These are phyloP conservation scores for Dactylella cylindrospora DNA, from an alignment of 2,329 filamentous ascomycete species.

Conservation along the genomic window DNA sequence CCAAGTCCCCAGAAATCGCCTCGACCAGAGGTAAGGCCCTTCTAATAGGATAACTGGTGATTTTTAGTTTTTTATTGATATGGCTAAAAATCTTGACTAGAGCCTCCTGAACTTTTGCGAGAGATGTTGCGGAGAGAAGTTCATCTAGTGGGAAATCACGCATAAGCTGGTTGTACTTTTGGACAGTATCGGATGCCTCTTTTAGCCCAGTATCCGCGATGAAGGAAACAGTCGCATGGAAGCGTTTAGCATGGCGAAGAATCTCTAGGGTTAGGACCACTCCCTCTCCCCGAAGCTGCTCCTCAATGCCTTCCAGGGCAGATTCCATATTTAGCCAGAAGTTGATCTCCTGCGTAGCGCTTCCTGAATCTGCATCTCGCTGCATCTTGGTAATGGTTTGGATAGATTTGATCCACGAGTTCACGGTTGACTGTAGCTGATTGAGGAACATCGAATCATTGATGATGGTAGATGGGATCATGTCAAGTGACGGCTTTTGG, in stretches of 20 bases:
- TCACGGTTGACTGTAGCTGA: slow-evolving; percentile 87
- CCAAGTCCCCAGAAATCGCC: slow-evolving; percentile 90
- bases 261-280: slow-evolving; percentile 91
- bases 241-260: slow-evolving; percentile 93
- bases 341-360: slow-evolving; percentile 95
- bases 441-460: slow-evolving; percentile 92
- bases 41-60: slow-evolving; percentile 91
- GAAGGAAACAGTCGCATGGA: slow-evolving; percentile 96
- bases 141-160: slow-evolving; percentile 96
- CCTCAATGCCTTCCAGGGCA: slow-evolving; percentile 86
- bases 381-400: slow-evolving; percentile 94
- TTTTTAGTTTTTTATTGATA: slow-evolving; percentile 95
- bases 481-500: slow-evolving; percentile 71
- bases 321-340: slow-evolving; percentile 99
- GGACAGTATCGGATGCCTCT: slow-evolving; percentile 91
- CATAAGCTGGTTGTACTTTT: slow-evolving; percentile 99
- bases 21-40: slow-evolving; percentile 92
- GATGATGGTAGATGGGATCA: slow-evolving; percentile 73
- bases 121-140: slow-evolving; percentile 82
- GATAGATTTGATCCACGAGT: slow-evolving; percentile 98
- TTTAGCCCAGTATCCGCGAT: slow-evolving; percentile 92
- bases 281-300: slow-evolving; percentile 82
- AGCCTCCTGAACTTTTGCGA: slow-evolving; percentile 85
- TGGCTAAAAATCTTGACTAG: slow-evolving; percentile 88
- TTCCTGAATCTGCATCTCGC: slow-evolving; percentile 73